Percentiles rank a stretch among this genome's conserved stretches.
phyloP scores from a whole-genome alignment of 1,284 basidiomycete genomes.

The Cerioporus squamosus region DNA sequence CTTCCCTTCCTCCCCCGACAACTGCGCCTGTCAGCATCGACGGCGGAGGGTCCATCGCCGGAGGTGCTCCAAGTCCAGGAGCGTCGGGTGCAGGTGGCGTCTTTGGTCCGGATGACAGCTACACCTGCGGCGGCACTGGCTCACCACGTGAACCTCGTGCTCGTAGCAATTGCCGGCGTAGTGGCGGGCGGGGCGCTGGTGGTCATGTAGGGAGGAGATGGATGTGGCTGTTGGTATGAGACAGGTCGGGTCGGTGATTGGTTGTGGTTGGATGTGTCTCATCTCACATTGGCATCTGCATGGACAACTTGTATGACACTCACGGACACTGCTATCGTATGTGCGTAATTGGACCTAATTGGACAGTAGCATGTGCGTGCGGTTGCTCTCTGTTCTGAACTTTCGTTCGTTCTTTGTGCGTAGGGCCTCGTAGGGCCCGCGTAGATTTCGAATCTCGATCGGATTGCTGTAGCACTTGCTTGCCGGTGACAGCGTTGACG shows the following conservation, averaged over 20 bases:
- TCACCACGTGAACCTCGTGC: slow-evolving; percentile 42
- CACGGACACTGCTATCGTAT: slow-evolving; percentile 23
- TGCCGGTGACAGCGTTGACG: not conserved
- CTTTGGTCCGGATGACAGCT: slow-evolving; percentile 67
- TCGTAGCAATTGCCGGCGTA: slow-evolving; percentile 46
- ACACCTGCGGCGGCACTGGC: slow-evolving; percentile 59
- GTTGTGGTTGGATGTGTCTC: slow-evolving; percentile 15
- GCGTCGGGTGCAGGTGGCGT: slow-evolving; percentile 40
- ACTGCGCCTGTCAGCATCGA: slow-evolving; percentile 59
- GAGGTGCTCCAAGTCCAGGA: slow-evolving; percentile 55
- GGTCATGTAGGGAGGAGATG: slow-evolving; percentile 39
- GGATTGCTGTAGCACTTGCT: not conserved
- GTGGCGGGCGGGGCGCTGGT: slow-evolving; percentile 52
- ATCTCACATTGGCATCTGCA: slow-evolving; percentile 6
- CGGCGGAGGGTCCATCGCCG: slow-evolving; percentile 52
- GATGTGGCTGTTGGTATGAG: slow-evolving; percentile 9
- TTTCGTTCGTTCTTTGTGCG: slow-evolving; percentile 2
- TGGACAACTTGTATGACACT: slow-evolving; percentile 27
- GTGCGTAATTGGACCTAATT: slow-evolving; percentile 14
- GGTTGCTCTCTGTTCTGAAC: not conserved
- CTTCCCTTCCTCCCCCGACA: slow-evolving; percentile 46
- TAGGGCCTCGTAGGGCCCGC: slow-evolving; percentile 6
- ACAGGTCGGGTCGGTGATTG: no score
- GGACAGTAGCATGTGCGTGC: slow-evolving; percentile 5
- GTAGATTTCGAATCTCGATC: slow-evolving; percentile 5